Evolutionary conservation across 495 filamentous ascomycete genomes (phyloP).

Genomic region (Saxophila tyrrhenica): DNA sequence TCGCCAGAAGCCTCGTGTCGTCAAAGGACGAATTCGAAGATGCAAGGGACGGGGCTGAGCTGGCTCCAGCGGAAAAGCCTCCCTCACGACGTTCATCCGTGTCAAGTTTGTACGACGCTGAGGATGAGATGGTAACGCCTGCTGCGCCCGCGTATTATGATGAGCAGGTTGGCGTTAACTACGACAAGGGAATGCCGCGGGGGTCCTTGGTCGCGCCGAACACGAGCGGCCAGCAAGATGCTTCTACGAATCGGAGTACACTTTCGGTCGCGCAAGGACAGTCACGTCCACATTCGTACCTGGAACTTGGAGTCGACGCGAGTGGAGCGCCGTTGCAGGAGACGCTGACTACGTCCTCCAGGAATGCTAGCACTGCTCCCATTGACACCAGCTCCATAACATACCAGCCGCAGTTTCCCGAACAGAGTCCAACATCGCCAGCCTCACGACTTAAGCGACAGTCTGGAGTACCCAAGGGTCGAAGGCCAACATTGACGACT

Average conservation of each 20-base stretch:
- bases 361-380: neutral
- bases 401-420: neutral
- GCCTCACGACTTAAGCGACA: neutral
- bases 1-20: neutral
- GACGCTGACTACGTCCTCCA: neutral
- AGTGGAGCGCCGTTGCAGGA: constrained; percentile 7
- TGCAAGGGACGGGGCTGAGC: neutral
- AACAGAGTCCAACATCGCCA: neutral
- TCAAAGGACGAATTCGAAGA: neutral
- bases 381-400: neutral
- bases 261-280: neutral
- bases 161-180: no score
- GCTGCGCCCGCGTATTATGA: neutral
- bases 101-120: constrained; percentile 8
- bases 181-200: no score
- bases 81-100: constrained; percentile 8
- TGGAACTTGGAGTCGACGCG: constrained; percentile 1
- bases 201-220: no score
- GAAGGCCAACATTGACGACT: neutral
- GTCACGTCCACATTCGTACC: constrained; percentile 1
- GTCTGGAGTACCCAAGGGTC: neutral
- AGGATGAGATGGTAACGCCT: neutral
- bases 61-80: neutral
- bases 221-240: no score
- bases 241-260: constrained; percentile 10